Conservation (phyloP, 116 monocot genomes). For the Phalaenopsis hybrid region DNA sequence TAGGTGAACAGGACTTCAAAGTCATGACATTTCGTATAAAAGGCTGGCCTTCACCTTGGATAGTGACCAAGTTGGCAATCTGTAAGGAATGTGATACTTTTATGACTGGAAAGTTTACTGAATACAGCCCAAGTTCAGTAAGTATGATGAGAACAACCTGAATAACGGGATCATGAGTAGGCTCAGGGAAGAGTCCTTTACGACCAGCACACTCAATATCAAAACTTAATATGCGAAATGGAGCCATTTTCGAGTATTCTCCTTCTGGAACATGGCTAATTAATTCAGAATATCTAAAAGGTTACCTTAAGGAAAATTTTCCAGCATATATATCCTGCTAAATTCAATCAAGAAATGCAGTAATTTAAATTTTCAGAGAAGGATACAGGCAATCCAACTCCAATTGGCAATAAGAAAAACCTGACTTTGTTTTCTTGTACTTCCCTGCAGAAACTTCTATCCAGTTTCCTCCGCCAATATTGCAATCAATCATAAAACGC, state of each 20-base stretch:
- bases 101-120: not conserved
- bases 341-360: not conserved
- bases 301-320: conserved; percentile 39
- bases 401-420: conserved; percentile 79
- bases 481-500: conserved; percentile 96
- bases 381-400: conserved; percentile 96
- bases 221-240: conserved; percentile 98
- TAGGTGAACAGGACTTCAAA: conserved; percentile 85
- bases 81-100: conserved; percentile 14
- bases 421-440: conserved; percentile 50
- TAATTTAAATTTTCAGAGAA: conserved; percentile 10
- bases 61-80: conserved; percentile 93
- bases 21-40: conserved; percentile 92
- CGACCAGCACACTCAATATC: conserved; percentile 99
- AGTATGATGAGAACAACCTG: conserved; percentile 50
- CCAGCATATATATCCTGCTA: not conserved
- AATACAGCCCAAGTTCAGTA: not conserved
- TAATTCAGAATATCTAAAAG: conserved; percentile 79
- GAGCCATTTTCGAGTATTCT: conserved; percentile 95
- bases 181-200: conserved; percentile 95
- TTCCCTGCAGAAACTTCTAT: conserved; percentile 83
- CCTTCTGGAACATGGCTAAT: conserved; percentile 90
- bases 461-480: conserved; percentile 98
- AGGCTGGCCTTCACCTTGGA: conserved; percentile 84
- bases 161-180: conserved; percentile 97